Conservation (phyloP, 75 land plant species). For the Cupressus sempervirens region DNA sequence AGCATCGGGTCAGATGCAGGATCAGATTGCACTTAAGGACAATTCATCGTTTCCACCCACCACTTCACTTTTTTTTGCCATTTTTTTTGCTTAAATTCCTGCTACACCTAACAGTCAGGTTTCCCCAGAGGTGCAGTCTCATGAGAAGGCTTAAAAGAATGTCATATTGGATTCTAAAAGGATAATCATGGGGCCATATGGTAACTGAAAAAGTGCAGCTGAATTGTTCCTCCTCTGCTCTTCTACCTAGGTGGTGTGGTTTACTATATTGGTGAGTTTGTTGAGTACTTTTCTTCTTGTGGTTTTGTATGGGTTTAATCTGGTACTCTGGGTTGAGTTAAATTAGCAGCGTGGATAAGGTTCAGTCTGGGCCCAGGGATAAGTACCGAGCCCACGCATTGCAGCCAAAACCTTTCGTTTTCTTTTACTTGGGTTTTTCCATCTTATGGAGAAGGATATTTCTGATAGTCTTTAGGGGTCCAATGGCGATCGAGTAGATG, state of each 20-base stretch:
- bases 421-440: not conserved
- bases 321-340: not conserved
- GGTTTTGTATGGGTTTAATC: not conserved
- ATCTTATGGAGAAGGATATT: not conserved
- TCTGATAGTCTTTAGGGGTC: too few species aligned
- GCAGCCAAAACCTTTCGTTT: not conserved
- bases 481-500: too few species aligned
- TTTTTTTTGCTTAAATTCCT: not conserved
- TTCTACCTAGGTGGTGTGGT: not conserved
- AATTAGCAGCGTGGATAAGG: not conserved
- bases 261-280: not conserved
- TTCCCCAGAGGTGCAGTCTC: not conserved
- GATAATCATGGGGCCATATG: conserved; percentile 2
- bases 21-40: conserved; percentile 5
- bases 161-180: not conserved
- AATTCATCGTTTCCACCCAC: not conserved
- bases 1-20: conserved; percentile 8
- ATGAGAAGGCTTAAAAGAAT: not conserved
- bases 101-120: conserved; percentile 11
- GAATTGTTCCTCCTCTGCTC: not conserved
- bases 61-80: not conserved
- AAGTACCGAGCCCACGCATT: not conserved
- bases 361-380: conserved; percentile 3
- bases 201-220: not conserved
- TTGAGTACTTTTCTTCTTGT: not conserved